A percentile compares a stretch with the other conserved stretches of the same genome.
Evolutionary conservation across 2,329 filamentous ascomycete species (phyloP).

Genomic region (Sarocladiaceae sp.): DNA sequence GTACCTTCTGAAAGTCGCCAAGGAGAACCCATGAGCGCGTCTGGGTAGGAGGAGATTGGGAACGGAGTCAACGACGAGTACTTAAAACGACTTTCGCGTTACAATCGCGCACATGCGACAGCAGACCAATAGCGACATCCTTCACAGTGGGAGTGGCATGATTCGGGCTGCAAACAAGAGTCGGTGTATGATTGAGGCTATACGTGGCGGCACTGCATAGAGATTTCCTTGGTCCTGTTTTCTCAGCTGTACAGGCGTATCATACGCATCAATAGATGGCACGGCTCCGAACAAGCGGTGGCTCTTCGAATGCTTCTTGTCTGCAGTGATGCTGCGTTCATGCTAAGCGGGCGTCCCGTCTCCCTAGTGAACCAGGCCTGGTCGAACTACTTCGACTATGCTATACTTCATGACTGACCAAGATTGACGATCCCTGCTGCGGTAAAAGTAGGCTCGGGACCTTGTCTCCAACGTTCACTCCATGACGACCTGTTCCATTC

Average conservation of each 20-base stretch:
- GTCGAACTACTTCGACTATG: no score
- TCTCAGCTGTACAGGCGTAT: conserved; percentile 46
- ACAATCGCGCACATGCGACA: conserved; percentile 2
- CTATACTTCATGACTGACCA: no score
- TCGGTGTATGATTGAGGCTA: conserved; percentile 33
- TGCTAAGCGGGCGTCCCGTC: no score
- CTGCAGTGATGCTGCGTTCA: no score
- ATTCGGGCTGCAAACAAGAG: conserved; percentile 20
- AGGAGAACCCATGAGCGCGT: conserved; percentile 42
- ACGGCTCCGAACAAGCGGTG: conserved; percentile 9
- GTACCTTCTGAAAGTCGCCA: conserved; percentile 59
- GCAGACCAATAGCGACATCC: conserved; percentile 8
- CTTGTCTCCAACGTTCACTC: no score
- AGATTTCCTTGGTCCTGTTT: conserved; percentile 40
- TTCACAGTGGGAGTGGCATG: conserved; percentile 1
- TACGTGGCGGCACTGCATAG: conserved; percentile 41
- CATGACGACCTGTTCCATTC: no score
- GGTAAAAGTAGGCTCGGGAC: no score
- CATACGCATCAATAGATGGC: conserved; percentile 44
- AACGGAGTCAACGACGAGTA: conserved; percentile 4
- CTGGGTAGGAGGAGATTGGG: neutral
- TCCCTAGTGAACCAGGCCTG: no score
- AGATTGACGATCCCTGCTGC: no score
- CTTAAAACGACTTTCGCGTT: conserved; percentile 9
- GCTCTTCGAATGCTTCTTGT: no score